Conservation (phyloP, 1,284 basidiomycete genomes). For the Cryptococcus sp. region DNA sequence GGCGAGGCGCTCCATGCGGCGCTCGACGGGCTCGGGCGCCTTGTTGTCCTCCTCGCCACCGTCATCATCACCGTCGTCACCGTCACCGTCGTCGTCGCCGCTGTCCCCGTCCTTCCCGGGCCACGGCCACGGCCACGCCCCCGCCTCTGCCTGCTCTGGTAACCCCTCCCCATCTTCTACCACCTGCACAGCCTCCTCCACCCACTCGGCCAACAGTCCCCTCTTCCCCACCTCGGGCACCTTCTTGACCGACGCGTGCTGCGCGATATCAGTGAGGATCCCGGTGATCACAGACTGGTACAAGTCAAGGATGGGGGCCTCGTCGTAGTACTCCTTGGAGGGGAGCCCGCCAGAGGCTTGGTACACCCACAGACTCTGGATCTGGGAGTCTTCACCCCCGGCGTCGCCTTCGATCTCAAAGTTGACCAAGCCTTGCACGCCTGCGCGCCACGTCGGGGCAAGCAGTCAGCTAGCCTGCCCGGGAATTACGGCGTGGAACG, state of each 20-base stretch:
- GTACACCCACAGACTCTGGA: slow-evolving; percentile 79
- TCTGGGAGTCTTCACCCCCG: slow-evolving; percentile 79
- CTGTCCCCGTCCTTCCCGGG: slow-evolving; percentile 61
- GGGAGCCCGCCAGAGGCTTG: slow-evolving; percentile 83
- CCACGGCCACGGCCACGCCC: slow-evolving; percentile 72
- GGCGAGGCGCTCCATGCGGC: slow-evolving; percentile 63
- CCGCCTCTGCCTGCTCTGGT: slow-evolving; percentile 22
- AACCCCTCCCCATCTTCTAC: slow-evolving; percentile 15
- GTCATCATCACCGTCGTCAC: slow-evolving; percentile 28
- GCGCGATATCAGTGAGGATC: slow-evolving; percentile 61
- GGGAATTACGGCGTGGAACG: neutral
- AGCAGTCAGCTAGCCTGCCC: neutral
- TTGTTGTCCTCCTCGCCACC: slow-evolving; percentile 28
- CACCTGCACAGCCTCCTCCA: slow-evolving; percentile 7
- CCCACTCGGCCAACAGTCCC: slow-evolving; percentile 6
- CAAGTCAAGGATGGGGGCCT: slow-evolving; percentile 64
- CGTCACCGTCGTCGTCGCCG: slow-evolving; percentile 23
- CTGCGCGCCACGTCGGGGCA: slow-evolving; percentile 49
- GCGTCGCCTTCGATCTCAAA: slow-evolving; percentile 79
- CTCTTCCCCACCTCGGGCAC: neutral
- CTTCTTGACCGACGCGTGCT: slow-evolving; percentile 15
- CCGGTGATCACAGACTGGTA: slow-evolving; percentile 70
- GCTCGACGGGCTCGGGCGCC: slow-evolving; percentile 26
- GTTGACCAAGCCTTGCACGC: slow-evolving; percentile 71
- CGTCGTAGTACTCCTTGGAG: slow-evolving; percentile 91